Conservation (phyloP, 225 moss, liverwort and hornwort genomes). For the Marchantia polymorpha region DNA sequence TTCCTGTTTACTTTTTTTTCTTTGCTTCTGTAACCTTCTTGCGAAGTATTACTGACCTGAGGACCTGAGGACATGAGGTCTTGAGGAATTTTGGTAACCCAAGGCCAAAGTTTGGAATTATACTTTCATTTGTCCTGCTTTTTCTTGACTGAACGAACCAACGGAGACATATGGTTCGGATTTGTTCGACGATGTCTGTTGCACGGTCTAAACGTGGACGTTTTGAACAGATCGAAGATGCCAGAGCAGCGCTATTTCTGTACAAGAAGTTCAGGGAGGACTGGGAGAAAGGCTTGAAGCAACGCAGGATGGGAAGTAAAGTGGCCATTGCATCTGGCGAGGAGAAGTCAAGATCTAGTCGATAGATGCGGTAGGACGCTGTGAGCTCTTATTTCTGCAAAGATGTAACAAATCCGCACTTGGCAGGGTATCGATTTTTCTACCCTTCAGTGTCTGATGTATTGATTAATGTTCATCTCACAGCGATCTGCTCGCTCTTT, state of each 20-base stretch:
- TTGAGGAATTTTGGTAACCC: too few species aligned
- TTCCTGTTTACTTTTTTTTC: too few species aligned
- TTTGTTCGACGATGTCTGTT: too few species aligned
- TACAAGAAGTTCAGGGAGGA: constrained; percentile 65
- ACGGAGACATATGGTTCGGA: too few species aligned
- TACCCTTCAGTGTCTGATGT: background rate
- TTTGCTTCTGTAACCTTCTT: too few species aligned
- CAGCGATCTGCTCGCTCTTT: background rate
- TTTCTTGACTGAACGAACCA: too few species aligned
- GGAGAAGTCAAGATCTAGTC: background rate
- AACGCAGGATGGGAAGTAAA: constrained; percentile 15
- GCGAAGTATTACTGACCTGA: too few species aligned
- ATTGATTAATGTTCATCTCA: background rate
- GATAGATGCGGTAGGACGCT: background rate
- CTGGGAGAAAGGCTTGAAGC: constrained; percentile 65
- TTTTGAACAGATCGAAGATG: constrained; percentile 68
- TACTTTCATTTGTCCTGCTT: too few species aligned
- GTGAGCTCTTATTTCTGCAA: background rate
- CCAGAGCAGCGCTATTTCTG: constrained; percentile 75
- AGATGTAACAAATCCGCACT: background rate
- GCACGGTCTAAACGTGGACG: too few species aligned
- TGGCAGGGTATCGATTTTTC: background rate
- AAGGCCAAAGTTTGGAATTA: too few species aligned
- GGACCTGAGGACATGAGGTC: too few species aligned
- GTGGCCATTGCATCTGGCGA: background rate